A percentile compares a stretch with the other conserved stretches of the same genome.
Evolutionary conservation across 441 rosid species (phyloP).

Genomic region (Gossypium davidsonii): DNA sequence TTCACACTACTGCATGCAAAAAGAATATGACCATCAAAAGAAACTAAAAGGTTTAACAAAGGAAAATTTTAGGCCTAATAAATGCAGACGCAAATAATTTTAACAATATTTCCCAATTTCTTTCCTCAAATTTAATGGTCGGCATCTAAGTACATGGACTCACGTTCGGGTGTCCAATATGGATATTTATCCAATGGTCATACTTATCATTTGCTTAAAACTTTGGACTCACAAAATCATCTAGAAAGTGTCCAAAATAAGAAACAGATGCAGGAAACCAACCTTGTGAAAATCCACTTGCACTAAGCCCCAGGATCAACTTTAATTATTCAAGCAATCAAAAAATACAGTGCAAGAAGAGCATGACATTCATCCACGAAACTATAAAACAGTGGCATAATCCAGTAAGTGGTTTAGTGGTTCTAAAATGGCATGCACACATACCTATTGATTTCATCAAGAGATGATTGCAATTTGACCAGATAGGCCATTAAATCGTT

Average conservation of each 20-base stretch:
- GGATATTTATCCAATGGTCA: no score
- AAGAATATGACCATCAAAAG: not conserved
- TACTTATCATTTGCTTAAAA: no score
- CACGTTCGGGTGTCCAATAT: no score
- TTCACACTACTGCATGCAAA: slow-evolving; percentile 52
- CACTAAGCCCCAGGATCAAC: no score
- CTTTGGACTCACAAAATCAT: no score
- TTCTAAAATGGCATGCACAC: slow-evolving; percentile 14
- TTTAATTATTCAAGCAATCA: no score
- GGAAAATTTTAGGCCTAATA: not conserved
- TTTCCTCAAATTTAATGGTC: not conserved
- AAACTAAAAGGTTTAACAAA: not conserved
- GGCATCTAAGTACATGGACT: not conserved
- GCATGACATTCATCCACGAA: not conserved
- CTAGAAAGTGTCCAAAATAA: no score
- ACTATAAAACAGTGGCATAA: not conserved
- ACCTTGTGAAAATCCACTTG: no score
- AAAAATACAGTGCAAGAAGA: not conserved
- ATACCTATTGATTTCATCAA: slow-evolving; percentile 73
- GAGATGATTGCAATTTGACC: slow-evolving; percentile 72
- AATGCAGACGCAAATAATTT: not conserved
- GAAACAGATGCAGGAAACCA: no score
- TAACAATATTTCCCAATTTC: not conserved
- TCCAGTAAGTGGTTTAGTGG: not conserved
- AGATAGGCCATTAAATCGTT: slow-evolving; percentile 83